Evolutionary conservation across 768 basidiomycete species (phyloP), one percentile per base, ranked within the genome.

Genomic region (Cantharellus anzutake): DNA sequence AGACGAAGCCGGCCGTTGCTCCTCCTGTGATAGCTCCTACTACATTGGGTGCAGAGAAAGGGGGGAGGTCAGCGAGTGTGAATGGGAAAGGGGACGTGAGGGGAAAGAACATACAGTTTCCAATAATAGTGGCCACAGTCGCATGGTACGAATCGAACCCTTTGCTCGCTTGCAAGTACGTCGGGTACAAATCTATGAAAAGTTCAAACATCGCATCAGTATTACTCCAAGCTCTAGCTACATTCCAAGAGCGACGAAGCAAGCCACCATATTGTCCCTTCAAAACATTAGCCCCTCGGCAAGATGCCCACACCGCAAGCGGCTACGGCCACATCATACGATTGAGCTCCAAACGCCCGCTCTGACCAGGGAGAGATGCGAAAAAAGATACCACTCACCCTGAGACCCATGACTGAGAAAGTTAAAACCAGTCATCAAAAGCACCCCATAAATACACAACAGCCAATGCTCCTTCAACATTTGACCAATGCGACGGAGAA

Each of bases 401-500:
- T 75, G 74, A 56, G 80, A 82, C 11, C 84, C 84, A 69, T 85
- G 85, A 5, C 81, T 81, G 63, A 84, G 74, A 71, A 87, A 73
- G 67, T 72, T 73, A 69, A 71, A 71, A 41, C 63, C 63, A 20
- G 63, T 59, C 63, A 64, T 64, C 34, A 92, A 76, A 55, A 90
- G 71, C 20, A 92, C 77, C 0, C 85, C 84, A 66, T 92, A 93
- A 56, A 92, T 80, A 67, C 85, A 89, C 40, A 86, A 67, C 7
- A 80, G 63, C 90, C 89, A 94, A 67, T 96, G 87, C 7, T 65
- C 69, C 72, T 79, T 86, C 39, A 93, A 71, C 88, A 93, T 94
- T 59, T 71, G 72, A 60, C 76, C 74, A 0, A 81, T 80, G 69
- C 92, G 88, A 58, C 70, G 74, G 4, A 91, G 41, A 75, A 97